These are phyloP conservation scores for Lodderomyces beijingensis DNA, from an alignment of 1,139 yeast species.

Conservation along the genomic window DNA sequence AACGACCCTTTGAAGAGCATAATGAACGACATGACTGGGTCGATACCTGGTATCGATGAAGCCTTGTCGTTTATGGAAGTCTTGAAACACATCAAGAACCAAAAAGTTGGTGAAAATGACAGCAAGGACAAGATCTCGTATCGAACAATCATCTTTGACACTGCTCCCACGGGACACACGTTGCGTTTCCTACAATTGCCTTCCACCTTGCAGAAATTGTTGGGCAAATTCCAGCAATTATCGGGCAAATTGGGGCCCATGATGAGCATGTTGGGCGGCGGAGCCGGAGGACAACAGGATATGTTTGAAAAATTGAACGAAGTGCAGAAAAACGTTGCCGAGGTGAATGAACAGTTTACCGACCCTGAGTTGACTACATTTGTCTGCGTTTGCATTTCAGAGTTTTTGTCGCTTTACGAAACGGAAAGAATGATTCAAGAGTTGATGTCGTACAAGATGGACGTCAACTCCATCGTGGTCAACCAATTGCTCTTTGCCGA, in stretches of 20 bases:
- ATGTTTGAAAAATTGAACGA: slow-evolving; percentile 78
- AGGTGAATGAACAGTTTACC: slow-evolving; percentile 91
- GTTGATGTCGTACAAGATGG: slow-evolving; percentile 89
- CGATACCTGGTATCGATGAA: slow-evolving; percentile 97
- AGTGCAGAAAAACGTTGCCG: slow-evolving; percentile 75
- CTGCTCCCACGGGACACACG: slow-evolving; percentile 99
- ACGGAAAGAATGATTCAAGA: slow-evolving; percentile 98
- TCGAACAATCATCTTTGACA: slow-evolving; percentile 90
- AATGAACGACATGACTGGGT: slow-evolving; percentile 90
- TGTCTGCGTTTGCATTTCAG: slow-evolving; percentile 95
- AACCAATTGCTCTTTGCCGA: slow-evolving; percentile 89
- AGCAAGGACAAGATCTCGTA: slow-evolving; percentile 37
- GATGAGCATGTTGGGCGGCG: slow-evolving; percentile 73
- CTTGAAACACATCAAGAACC: slow-evolving; percentile 88
- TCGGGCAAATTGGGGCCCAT: slow-evolving; percentile 89
- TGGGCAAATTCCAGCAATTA: slow-evolving; percentile 81
- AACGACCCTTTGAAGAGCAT: slow-evolving; percentile 61
- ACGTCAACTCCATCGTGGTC: slow-evolving; percentile 91
- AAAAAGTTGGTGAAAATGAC: slow-evolving; percentile 31
- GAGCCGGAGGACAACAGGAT: slow-evolving; percentile 72
- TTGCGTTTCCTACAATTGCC: slow-evolving; percentile 92
- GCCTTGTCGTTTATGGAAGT: slow-evolving; percentile 97
- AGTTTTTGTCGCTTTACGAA: slow-evolving; percentile 89
- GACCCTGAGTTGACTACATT: slow-evolving; percentile 95
- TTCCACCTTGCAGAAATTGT: slow-evolving; percentile 78